These are phyloP conservation scores for Sporothrix brasiliensis DNA, from an alignment of 2,329 filamentous ascomycete genomes.

Conservation along the genomic window DNA sequence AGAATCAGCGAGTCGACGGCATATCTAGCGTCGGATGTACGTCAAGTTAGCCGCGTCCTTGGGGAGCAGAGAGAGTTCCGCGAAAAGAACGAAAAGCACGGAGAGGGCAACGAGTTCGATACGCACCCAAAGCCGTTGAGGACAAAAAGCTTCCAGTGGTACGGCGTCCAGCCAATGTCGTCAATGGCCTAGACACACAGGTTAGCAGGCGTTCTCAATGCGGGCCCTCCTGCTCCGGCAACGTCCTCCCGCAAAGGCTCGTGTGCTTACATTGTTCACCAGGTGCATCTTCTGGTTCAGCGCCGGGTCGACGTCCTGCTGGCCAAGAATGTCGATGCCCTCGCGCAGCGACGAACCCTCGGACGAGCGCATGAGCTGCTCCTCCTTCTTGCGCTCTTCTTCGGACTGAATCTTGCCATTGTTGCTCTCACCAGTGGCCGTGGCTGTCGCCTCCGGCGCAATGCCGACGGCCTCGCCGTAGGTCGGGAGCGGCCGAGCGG, in stretches of 20 bases:
- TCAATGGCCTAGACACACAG: constrained; percentile 50
- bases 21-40: constrained; percentile 42
- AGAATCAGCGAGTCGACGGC: constrained; percentile 53
- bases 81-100: not conserved
- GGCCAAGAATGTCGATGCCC: constrained; percentile 56
- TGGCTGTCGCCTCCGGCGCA: not conserved
- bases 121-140: constrained; percentile 62
- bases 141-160: constrained; percentile 63
- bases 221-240: not conserved
- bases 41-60: too few species aligned
- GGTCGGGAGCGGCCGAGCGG: constrained; percentile 13
- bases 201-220: not conserved
- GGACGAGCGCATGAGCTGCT: not conserved
- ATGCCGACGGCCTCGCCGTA: constrained; percentile 7
- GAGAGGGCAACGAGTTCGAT: not conserved
- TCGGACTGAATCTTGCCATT: not conserved
- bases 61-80: not conserved
- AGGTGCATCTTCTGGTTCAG: constrained; percentile 69
- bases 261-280: constrained; percentile 62
- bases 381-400: constrained; percentile 16
- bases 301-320: constrained; percentile 62
- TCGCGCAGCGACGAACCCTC: constrained; percentile 26
- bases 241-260: not conserved
- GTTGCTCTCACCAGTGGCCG: not conserved
- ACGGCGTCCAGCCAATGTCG: constrained; percentile 63